Evolutionary conservation across 75 land plant genomes (phyloP).

Genomic region (Selaginella tamariscina): DNA sequence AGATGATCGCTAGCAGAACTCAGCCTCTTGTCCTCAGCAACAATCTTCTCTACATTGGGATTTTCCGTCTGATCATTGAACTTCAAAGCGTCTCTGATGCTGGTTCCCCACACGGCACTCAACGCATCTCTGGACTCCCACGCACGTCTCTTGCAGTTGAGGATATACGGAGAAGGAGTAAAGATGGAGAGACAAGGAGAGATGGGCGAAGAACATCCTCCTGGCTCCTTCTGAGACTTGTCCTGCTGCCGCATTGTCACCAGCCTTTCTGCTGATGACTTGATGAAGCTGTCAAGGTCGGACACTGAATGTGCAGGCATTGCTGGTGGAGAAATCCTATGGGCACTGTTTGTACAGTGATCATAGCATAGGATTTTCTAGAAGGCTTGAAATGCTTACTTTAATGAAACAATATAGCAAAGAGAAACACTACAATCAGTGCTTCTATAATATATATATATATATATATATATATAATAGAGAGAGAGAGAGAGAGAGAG

Average conservation of each 20-base stretch:
- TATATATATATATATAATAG: no score
- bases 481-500: no score
- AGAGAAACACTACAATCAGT: no score
- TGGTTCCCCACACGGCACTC: neutral
- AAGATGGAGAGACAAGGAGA: neutral
- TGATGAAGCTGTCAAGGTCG: neutral
- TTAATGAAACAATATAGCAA: no score
- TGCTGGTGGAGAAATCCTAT: neutral
- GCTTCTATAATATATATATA: no score
- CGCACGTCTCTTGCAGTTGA: neutral
- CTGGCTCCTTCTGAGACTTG: neutral
- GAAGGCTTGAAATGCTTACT: no score
- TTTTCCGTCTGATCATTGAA: no score
- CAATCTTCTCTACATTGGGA: no score
- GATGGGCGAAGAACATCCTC: neutral
- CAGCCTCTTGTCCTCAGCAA: neutral
- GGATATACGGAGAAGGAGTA: neutral
- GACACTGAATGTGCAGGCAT: neutral
- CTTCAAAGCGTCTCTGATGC: neutral
- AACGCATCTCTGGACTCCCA: neutral
- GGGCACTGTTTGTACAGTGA: neutral
- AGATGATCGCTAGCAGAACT: neutral
- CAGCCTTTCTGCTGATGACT: neutral
- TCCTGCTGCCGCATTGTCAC: neutral
- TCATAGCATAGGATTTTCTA: neutral